Evolutionary conservation across 23 red algal genomes (phyloP).

Genomic region (Cyanidioschyzon merolae): DNA sequence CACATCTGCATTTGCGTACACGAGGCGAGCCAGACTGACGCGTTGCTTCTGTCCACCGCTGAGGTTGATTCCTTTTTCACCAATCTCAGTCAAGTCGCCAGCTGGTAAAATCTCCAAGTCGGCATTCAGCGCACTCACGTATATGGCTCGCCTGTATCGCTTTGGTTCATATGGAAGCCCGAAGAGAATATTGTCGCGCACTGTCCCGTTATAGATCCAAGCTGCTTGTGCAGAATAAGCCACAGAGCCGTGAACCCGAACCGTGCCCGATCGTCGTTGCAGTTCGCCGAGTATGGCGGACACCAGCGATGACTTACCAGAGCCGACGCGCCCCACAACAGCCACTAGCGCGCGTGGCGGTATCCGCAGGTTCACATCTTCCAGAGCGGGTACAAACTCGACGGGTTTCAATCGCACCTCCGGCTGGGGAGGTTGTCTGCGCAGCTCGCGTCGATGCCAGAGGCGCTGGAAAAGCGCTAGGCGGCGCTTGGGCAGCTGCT

Average conservation of each 20-base stretch:
- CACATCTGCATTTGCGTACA: conserved; percentile 72
- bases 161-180: conserved; percentile 57
- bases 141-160: conserved; percentile 48
- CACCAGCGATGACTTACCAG: conserved; percentile 84
- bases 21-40: conserved; percentile 67
- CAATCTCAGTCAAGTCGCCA: conserved; percentile 87
- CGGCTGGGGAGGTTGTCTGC: background rate
- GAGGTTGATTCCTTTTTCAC: conserved; percentile 99
- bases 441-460: no score
- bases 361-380: conserved; percentile 46
- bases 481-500: no score
- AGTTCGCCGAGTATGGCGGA: conserved; percentile 81
- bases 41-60: conserved; percentile 93
- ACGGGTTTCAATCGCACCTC: background rate
- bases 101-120: conserved; percentile 78
- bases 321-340: conserved; percentile 81
- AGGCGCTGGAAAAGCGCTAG: no score
- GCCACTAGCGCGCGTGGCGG: conserved; percentile 42
- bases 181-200: conserved; percentile 87
- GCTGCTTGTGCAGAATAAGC: conserved; percentile 77
- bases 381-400: background rate
- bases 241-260: conserved; percentile 32
- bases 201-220: conserved; percentile 95
- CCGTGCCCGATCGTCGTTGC: conserved; percentile 36
- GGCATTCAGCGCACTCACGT: conserved; percentile 48